These are phyloP conservation scores for Dioscorea zingiberensis DNA, from an alignment of 106 monocot genomes.

Conservation along the genomic window DNA sequence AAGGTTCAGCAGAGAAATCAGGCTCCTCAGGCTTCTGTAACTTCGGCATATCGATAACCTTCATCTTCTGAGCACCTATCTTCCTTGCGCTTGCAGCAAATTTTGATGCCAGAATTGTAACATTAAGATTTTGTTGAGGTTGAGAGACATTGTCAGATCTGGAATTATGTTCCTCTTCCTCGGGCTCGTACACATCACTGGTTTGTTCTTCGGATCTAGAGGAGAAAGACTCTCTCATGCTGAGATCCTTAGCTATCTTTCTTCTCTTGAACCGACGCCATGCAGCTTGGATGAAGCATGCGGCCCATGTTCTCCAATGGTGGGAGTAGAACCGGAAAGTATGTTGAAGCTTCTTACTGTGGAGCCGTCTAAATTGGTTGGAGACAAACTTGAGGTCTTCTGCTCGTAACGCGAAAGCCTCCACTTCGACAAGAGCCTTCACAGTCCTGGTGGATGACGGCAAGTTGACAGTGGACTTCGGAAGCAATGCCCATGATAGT, in stretches of 20 bases:
- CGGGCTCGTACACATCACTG: conserved; percentile 12
- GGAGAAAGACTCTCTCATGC: conserved; percentile 46
- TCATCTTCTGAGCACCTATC: conserved; percentile 18
- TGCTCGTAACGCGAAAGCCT: conserved; percentile 67
- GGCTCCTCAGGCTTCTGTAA: conserved; percentile 82
- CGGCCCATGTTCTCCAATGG: conserved; percentile 88
- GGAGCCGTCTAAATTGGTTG: conserved; percentile 70
- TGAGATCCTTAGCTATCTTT: conserved; percentile 41
- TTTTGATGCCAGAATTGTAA: conserved; percentile 29
- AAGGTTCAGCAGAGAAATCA: conserved; percentile 62
- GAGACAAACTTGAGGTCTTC: conserved; percentile 94
- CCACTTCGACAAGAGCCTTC: conserved; percentile 61
- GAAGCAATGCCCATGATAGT: conserved; percentile 73
- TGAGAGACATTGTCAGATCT: conserved; percentile 5
- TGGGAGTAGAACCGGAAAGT: conserved; percentile 80
- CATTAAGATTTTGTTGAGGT: conserved; percentile 24
- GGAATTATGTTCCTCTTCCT: conserved; percentile 17
- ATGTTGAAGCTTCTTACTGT: conserved; percentile 87
- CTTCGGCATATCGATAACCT: conserved; percentile 30
- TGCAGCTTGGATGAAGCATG: conserved; percentile 80
- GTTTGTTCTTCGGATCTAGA: conserved; percentile 20
- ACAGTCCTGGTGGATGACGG: conserved; percentile 77
- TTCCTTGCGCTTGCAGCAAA: conserved; percentile 22
- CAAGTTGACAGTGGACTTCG: conserved; percentile 43
- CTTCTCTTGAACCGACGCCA: conserved; percentile 74